These are phyloP conservation scores for Yamadazyma dendronema DNA, from an alignment of 1,139 yeast genomes.

Conservation along the genomic window DNA sequence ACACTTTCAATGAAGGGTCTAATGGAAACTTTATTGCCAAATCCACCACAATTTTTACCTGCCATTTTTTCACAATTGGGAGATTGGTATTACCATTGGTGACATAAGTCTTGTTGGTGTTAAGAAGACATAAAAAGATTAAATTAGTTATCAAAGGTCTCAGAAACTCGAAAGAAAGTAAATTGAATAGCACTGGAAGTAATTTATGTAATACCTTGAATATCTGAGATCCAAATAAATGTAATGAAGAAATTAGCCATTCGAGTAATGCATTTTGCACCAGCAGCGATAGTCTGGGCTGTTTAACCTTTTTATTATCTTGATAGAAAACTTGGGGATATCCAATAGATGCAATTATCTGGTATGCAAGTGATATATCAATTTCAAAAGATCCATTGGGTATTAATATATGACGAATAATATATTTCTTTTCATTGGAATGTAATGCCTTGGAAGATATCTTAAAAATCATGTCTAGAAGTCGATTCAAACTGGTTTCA, in stretches of 20 bases:
- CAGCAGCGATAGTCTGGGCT: slow-evolving; percentile 21
- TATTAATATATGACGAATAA: slow-evolving; percentile 15
- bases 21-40: slow-evolving; percentile 32
- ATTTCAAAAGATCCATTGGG: slow-evolving; percentile 15
- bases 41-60: slow-evolving; percentile 32
- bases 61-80: slow-evolving; percentile 31
- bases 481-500: not conserved
- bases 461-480: slow-evolving; percentile 4
- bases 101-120: slow-evolving; percentile 13
- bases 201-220: slow-evolving; percentile 17
- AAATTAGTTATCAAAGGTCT: slow-evolving; percentile 30
- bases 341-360: slow-evolving; percentile 29
- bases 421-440: slow-evolving; percentile 12
- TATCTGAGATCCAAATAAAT: slow-evolving; percentile 23
- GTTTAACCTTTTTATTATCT: slow-evolving; percentile 22
- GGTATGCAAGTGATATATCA: slow-evolving; percentile 15
- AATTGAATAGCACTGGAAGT: slow-evolving; percentile 29
- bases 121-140: slow-evolving; percentile 24
- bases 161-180: slow-evolving; percentile 34
- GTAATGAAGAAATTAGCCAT: slow-evolving; percentile 32
- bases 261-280: slow-evolving; percentile 27
- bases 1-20: slow-evolving; percentile 28
- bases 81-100: slow-evolving; percentile 6
- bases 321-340: slow-evolving; percentile 27
- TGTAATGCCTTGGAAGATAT: not conserved